Base-by-base conservation (phyloP, 2,329 filamentous ascomycete species). In the Parastagonospora nodorum region DNA sequence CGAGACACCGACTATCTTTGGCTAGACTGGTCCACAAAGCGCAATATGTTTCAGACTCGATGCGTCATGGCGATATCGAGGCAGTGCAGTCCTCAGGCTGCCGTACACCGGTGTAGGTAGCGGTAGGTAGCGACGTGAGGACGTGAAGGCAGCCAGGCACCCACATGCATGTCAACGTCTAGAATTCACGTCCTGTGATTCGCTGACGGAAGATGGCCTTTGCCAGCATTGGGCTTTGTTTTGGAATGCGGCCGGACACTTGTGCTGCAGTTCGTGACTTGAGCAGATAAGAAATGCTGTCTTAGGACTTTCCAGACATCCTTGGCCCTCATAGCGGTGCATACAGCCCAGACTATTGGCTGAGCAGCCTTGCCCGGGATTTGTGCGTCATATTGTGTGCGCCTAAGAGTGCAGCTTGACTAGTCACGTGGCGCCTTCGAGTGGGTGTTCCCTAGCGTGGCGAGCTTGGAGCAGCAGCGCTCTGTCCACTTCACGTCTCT, bases 21-120 rank as follows among this genome's bases (percentile, higher is more conserved):
- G 41, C 52, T 50, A 54, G 50, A 41, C 29, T 42, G 15, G 38
- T 48, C 44, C 45, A 15, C 35, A 31, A 11, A 29, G 24, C 31
- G n/a, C 8, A 24, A 54, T 46, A 32, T 53, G 62, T 64, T 58
- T 63, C 60, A 55, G 19, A 24, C 32, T 41, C 31, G 33, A 19
- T 35, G 32, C 33, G 48, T 40, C 43, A 37, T 28, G 50, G 30
- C n/a, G 14, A 33, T 43, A 38, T 42, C 32, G 57, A 50, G 63
- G 61, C 60, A 55, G 43, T 55, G 58, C 46, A 49, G 39, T 45
- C 46, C 48, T 58, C 45, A 54, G 40, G 47, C 46, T 32, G 15
- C 45, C 44, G 71, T 69, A 69, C 68, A 72, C 59, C 69, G 58
- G 57, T 51, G 72, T 67, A 72, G 70, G 70, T 67, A 72, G 60